phyloP scores from a whole-genome alignment of 2,329 filamentous ascomycete genomes.

The Mycosphaerella sp. region DNA sequence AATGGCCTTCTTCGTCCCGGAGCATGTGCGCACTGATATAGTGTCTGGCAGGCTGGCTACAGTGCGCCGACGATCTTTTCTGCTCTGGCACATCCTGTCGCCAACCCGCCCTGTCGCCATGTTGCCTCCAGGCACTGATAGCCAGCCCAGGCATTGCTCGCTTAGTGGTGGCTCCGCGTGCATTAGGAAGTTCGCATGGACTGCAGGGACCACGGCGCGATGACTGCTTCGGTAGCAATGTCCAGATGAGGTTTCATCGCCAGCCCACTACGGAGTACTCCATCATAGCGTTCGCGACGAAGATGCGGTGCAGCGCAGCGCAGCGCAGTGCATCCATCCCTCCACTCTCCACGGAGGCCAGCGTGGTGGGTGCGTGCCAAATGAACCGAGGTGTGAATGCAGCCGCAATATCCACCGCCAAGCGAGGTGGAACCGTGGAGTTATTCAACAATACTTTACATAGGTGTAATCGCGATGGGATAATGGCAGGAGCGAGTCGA shows the following conservation, averaged over 20 bases:
- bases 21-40: not conserved
- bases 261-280: not conserved
- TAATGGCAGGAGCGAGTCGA: too few relatives aligned
- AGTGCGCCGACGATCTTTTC: too few relatives aligned
- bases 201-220: not conserved
- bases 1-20: too few relatives aligned
- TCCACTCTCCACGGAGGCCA: too few relatives aligned
- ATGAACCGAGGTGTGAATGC: too few relatives aligned
- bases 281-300: not conserved
- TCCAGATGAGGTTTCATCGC: not conserved
- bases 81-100: not conserved
- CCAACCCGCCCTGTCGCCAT: not conserved
- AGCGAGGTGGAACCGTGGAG: too few relatives aligned
- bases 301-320: not conserved
- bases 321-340: too few relatives aligned
- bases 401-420: too few relatives aligned
- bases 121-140: not conserved
- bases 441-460: too few relatives aligned
- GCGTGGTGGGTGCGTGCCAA: too few relatives aligned
- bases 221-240: not conserved
- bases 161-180: not conserved
- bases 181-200: not conserved
- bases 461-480: too few relatives aligned
- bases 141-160: not conserved
- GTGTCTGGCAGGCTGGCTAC: not conserved